phyloP scores from a whole-genome alignment of 768 basidiomycete genomes.

The Panaeolus papilionaceus region DNA sequence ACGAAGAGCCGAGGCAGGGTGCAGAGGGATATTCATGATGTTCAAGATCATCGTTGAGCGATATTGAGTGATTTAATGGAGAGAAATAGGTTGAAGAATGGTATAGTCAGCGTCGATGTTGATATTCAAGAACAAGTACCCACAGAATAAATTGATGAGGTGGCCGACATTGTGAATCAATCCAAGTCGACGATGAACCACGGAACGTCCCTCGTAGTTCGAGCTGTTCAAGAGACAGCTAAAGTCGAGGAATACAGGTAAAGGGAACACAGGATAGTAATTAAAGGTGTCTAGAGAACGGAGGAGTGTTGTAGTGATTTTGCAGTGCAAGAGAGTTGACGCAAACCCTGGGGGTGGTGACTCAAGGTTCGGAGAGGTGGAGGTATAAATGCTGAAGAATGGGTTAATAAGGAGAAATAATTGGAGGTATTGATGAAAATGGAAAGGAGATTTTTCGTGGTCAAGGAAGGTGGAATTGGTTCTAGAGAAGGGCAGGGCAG shows the following conservation, averaged over 20 bases:
- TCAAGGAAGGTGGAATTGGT: background rate
- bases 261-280: background rate
- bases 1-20: constrained; percentile 6
- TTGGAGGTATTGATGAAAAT: background rate
- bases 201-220: background rate
- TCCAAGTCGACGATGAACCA: background rate
- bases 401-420: background rate
- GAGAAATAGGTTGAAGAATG: background rate
- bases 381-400: background rate
- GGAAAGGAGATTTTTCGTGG: background rate
- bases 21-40: background rate
- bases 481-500: background rate
- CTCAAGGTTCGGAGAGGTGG: background rate
- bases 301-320: background rate
- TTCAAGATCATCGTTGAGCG: background rate
- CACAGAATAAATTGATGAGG: constrained; percentile 9
- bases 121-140: background rate
- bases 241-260: background rate
- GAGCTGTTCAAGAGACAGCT: background rate
- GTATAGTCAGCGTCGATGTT: background rate
- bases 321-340: background rate
- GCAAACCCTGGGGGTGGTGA: background rate
- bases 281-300: background rate
- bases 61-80: background rate
- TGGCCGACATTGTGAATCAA: background rate